Evolutionary conservation across 345 rosid genomes (phyloP).

Genomic region (Eutrema yunnanense): DNA sequence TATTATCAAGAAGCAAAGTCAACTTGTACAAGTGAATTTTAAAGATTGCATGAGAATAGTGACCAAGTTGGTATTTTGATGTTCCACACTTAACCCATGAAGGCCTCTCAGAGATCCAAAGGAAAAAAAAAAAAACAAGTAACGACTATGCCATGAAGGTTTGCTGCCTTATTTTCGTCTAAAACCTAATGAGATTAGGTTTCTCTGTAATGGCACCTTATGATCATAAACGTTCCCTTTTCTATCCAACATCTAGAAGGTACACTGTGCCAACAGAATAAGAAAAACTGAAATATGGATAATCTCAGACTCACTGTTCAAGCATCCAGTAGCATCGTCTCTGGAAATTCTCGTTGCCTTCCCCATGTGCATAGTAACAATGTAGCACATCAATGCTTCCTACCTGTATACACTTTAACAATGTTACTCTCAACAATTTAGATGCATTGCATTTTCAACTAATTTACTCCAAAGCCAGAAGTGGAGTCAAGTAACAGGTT

Average conservation of each 20-base stretch:
- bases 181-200: neutral
- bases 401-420: constrained; percentile 50
- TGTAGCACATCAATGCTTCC: constrained; percentile 91
- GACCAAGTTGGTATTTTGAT: neutral
- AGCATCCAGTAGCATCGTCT: constrained; percentile 99
- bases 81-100: neutral
- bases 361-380: constrained; percentile 97
- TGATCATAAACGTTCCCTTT: neutral
- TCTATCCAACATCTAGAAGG: neutral
- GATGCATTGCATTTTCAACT: constrained; percentile 2
- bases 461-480: neutral
- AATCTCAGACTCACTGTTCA: constrained; percentile 55
- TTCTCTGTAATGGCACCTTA: neutral
- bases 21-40: neutral
- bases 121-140: constrained; percentile 4
- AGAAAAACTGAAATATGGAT: neutral
- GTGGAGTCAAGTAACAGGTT: neutral
- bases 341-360: constrained; percentile 84
- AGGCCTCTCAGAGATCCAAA: neutral
- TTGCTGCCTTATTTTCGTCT: neutral
- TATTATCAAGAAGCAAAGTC: constrained; percentile 5
- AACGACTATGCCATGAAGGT: neutral
- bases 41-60: neutral
- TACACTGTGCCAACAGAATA: neutral
- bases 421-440: constrained; percentile 21